Base-by-base conservation (phyloP, 129 eudicot species). In the Lonicera japonica region DNA sequence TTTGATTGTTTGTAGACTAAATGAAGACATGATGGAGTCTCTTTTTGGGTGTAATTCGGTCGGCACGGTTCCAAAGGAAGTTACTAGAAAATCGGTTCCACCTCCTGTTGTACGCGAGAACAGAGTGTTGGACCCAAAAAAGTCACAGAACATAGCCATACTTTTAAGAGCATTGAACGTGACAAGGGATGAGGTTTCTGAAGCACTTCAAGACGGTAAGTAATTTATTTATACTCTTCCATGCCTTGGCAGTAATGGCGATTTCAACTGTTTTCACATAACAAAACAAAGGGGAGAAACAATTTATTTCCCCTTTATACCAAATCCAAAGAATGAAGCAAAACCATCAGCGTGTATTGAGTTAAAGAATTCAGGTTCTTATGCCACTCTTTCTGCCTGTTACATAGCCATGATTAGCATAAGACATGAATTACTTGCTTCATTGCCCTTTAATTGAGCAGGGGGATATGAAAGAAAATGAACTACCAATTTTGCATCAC, bases 131-230 rank as follows among this genome's bases (percentile, higher is more conserved):
- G 99, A 94, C 69, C 99, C 99, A 4, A 94, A 88, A 78, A 94
- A 88, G 79, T 88, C 96, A 8, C 99, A 94, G 66, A 94, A 94
- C 85, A 94, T 94, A 58, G 96, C 99, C 51, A 94, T 94, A 39
- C 50, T 94, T 19, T 70, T 88, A 56, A 71, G 96, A 58, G 99
- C 99, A 39, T 51, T 94, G 73, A 94, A 94, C 61, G 99, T 94
- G 68, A 85, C 99, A 21, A 64, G 78, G 62, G 99, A 88, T n/a
- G 95, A 85, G 77, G 96, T 94, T 60, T 72, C 87, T 54, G 96
- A 88, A 72, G 92, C 99, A 63, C 96, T 94, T 67, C 74, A 78
- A 67, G 95, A 94, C 58, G 99, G 99, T 94, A 85, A 17, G 63
- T 43, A 18, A 67, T 56, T 70, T 58, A 23, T 55, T 71, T 29